phyloP scores from a whole-genome alignment of 2,329 filamentous ascomycete species.

The Elsinoe australis region DNA sequence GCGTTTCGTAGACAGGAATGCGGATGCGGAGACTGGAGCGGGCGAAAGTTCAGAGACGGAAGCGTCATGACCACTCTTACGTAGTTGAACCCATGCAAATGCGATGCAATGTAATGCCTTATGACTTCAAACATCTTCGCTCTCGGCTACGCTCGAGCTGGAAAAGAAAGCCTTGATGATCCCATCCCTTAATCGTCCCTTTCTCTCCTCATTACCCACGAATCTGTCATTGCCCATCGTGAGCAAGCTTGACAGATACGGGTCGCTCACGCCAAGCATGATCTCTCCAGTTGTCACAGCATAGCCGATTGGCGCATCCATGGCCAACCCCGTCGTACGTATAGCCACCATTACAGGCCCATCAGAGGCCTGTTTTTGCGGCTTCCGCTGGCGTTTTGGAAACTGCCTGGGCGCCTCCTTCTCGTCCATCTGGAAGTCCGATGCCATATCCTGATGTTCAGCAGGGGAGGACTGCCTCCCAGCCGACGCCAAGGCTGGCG shows the following conservation, averaged over 20 bases:
- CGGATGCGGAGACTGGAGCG: constrained; percentile 49
- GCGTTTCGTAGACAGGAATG: constrained; percentile 68
- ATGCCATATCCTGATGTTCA: constrained; percentile 21
- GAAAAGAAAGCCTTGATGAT: constrained; percentile 1
- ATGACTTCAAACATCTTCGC: too few relatives aligned
- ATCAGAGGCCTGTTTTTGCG: constrained; percentile 13
- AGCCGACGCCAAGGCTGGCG: constrained; percentile 26
- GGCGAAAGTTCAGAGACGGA: constrained; percentile 35
- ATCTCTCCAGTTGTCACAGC: constrained; percentile 36
- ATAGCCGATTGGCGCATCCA: constrained; percentile 72
- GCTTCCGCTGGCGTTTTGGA: constrained; percentile 9
- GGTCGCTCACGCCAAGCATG: constrained; percentile 53
- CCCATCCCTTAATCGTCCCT: constrained; percentile 50
- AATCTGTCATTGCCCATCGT: constrained; percentile 69
- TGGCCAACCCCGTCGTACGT: constrained; percentile 69
- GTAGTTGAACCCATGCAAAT: background rate
- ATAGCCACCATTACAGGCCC: constrained; percentile 71
- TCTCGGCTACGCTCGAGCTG: too few relatives aligned
- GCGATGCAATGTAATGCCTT: too few relatives aligned
- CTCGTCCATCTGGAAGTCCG: constrained; percentile 10
- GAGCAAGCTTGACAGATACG: constrained; percentile 61
- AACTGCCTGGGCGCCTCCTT: background rate
- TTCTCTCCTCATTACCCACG: constrained; percentile 58
- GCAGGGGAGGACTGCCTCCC: background rate
- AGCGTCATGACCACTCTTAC: background rate